These are phyloP conservation scores for Luffa aegyptiaca DNA, from an alignment of 306 rosid genomes.

Conservation along the genomic window DNA sequence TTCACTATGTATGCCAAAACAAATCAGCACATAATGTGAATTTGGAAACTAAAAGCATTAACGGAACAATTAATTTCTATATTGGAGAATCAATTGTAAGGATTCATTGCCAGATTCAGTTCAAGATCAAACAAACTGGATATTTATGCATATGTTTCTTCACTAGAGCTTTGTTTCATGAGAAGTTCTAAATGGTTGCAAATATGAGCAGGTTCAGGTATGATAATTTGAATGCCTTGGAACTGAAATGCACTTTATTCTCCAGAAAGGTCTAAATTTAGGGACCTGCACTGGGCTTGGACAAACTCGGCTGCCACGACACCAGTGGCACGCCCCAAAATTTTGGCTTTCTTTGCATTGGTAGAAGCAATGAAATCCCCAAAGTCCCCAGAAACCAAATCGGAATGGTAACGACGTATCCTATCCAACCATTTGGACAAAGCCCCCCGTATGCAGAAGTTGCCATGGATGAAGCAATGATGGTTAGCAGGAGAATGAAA, in stretches of 20 bases:
- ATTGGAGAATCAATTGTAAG: not conserved
- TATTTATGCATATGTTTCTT: not conserved
- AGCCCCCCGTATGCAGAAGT: slow-evolving; percentile 60
- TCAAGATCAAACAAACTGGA: not conserved
- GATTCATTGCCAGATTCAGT: not conserved
- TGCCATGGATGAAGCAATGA: slow-evolving; percentile 55
- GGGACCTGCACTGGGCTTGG: slow-evolving; percentile 25
- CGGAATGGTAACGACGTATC: slow-evolving; percentile 43
- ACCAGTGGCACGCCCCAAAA: slow-evolving; percentile 86
- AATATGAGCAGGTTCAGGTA: not conserved
- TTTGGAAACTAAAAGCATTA: not conserved
- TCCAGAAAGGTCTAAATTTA: not conserved
- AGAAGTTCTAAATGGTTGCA: not conserved
- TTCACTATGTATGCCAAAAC: not conserved
- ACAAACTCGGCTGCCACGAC: slow-evolving; percentile 73
- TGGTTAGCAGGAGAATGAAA: slow-evolving; percentile 33
- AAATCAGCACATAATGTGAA: too few relatives aligned
- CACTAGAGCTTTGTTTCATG: not conserved
- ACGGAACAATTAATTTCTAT: not conserved
- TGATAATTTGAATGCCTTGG: not conserved
- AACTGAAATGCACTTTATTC: too few relatives aligned
- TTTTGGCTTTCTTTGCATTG: slow-evolving; percentile 50
- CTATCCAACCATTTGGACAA: slow-evolving; percentile 48
- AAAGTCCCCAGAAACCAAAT: slow-evolving; percentile 57
- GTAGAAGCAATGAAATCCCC: slow-evolving; percentile 37